These are phyloP conservation scores for Saturnispora halmiae DNA, from an alignment of 805 yeast genomes.

Conservation along the genomic window DNA sequence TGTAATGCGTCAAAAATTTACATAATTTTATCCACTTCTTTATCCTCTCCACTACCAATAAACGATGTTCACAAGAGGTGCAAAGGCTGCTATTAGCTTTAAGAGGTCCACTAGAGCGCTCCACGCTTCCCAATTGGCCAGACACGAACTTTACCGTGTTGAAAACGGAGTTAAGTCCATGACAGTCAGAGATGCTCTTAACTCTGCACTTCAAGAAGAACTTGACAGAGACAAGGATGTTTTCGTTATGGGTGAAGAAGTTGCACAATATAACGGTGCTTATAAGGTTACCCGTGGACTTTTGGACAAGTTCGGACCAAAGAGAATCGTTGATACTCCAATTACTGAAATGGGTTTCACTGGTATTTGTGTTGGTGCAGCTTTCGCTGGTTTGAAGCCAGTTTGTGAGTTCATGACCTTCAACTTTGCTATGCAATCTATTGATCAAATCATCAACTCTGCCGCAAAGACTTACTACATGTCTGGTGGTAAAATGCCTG, in stretches of 20 bases:
- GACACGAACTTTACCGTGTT: constrained; percentile 11
- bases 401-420: constrained; percentile 98
- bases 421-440: constrained; percentile 99
- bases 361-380: constrained; percentile 91
- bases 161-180: constrained; percentile 33
- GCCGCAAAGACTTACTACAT: constrained; percentile 98
- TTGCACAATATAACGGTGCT: constrained; percentile 98
- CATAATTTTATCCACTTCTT: background rate
- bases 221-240: constrained; percentile 92
- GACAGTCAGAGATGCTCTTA: constrained; percentile 96
- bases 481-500: constrained; percentile 98
- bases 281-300: constrained; percentile 94
- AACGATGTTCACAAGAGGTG: constrained; percentile 1
- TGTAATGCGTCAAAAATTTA: constrained; percentile 1
- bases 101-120: constrained; percentile 3
- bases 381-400: constrained; percentile 94
- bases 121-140: constrained; percentile 4
- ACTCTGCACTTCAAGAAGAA: constrained; percentile 93
- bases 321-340: constrained; percentile 91
- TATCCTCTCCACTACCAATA: background rate
- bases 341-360: constrained; percentile 99
- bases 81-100: background rate
- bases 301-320: constrained; percentile 89
- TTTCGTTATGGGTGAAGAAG: constrained; percentile 97
- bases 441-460: constrained; percentile 96